A percentile compares a stretch with the other conserved stretches of the same genome.
These are phyloP conservation scores for Hansenula lynferdii DNA, from an alignment of 1,139 yeast genomes.

Conservation along the genomic window DNA sequence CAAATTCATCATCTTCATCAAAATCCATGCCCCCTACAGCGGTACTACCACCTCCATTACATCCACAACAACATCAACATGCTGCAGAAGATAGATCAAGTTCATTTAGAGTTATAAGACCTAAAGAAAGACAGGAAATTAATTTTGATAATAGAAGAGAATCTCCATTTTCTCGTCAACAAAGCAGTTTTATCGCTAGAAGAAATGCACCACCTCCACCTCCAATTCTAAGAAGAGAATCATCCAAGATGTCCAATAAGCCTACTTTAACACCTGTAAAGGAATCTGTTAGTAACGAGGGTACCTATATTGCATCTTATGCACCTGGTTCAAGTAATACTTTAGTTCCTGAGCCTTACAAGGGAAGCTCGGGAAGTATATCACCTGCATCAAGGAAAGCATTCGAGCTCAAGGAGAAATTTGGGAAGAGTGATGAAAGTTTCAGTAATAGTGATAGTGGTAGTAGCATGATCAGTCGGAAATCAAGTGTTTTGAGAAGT, in stretches of 20 bases:
- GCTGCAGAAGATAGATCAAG: conserved; percentile 9
- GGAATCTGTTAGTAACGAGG: conserved; percentile 19
- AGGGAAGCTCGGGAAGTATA: conserved; percentile 26
- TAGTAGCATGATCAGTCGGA: background rate
- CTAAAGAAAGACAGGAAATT: conserved; percentile 59
- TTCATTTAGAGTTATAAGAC: conserved; percentile 63
- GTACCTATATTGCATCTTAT: conserved; percentile 26
- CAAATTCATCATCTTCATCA: too few relatives aligned
- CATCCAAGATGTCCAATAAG: conserved; percentile 15
- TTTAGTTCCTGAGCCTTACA: conserved; percentile 35
- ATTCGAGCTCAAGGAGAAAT: conserved; percentile 6
- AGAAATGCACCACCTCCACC: conserved; percentile 80
- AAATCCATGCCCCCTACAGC: too few relatives aligned
- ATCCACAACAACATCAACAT: conserved; percentile 11
- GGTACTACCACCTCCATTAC: conserved; percentile 23
- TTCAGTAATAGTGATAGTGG: background rate
- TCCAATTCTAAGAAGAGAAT: background rate
- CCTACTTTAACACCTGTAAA: conserved; percentile 17
- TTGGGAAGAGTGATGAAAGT: too few relatives aligned
- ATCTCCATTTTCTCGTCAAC: conserved; percentile 53
- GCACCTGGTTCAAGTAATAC: conserved; percentile 36
- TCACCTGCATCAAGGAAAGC: conserved; percentile 22
- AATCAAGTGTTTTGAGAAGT: background rate
- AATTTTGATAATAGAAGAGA: conserved; percentile 78
- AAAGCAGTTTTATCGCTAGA: conserved; percentile 47